A percentile compares a stretch with the other conserved stretches of the same genome.
These are phyloP conservation scores for Fraxinus floribunda DNA, from an alignment of 305 asterid genomes.

Conservation along the genomic window DNA sequence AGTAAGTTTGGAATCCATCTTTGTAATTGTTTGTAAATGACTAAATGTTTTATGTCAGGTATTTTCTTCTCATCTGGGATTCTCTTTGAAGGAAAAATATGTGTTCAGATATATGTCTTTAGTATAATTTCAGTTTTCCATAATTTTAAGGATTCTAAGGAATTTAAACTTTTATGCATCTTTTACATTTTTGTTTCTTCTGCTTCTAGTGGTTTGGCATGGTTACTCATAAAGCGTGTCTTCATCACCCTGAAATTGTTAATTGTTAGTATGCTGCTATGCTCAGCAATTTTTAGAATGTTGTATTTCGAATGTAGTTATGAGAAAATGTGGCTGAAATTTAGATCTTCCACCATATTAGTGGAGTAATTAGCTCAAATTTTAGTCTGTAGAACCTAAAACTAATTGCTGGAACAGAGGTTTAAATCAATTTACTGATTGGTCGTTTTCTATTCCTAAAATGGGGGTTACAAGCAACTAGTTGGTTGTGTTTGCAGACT, in stretches of 20 bases:
- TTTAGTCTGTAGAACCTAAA: not conserved
- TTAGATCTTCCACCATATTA: not conserved
- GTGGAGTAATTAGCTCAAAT: not conserved
- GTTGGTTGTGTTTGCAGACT: not conserved
- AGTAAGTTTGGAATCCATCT: slow-evolving; percentile 40
- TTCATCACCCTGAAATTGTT: not conserved
- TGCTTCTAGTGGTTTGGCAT: not conserved
- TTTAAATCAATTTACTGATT: not conserved
- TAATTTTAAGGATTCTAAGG: not conserved
- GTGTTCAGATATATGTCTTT: not conserved
- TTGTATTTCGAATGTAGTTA: not conserved
- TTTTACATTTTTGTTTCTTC: not conserved
- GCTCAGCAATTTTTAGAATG: not conserved
- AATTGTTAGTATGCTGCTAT: not conserved
- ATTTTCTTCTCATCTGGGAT: not conserved
- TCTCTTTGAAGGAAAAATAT: too few relatives aligned
- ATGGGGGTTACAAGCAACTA: not conserved
- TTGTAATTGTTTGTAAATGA: too few relatives aligned
- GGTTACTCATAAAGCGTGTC: not conserved
- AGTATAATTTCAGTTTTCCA: not conserved
- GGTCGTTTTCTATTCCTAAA: not conserved
- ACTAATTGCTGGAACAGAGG: not conserved
- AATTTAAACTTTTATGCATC: not conserved
- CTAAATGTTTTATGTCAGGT: not conserved
- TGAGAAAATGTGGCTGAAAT: not conserved